These are phyloP conservation scores for Malassezia slooffiae DNA, from an alignment of 1,284 basidiomycete genomes.

Conservation along the genomic window DNA sequence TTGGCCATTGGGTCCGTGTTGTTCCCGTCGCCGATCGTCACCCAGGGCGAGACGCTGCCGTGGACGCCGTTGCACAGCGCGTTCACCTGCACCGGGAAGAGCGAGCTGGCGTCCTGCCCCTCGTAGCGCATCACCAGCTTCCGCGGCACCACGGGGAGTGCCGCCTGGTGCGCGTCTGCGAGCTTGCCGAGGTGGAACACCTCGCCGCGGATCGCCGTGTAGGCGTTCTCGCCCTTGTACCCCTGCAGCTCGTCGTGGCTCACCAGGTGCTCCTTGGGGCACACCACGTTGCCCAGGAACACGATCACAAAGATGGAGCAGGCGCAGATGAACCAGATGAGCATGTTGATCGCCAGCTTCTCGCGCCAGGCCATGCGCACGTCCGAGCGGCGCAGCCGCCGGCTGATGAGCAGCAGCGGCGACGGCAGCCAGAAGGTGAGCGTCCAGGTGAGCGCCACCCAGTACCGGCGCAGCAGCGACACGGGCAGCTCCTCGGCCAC, in stretches of 20 bases:
- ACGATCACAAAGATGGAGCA: constrained; percentile 87
- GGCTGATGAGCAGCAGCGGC: constrained; percentile 59
- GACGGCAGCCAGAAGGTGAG: constrained; percentile 84
- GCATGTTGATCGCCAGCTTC: constrained; percentile 78
- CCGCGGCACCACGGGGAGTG: constrained; percentile 63
- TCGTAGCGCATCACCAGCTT: constrained; percentile 74
- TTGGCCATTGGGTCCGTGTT: constrained; percentile 60
- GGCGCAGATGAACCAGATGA: constrained; percentile 88
- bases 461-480: constrained; percentile 64
- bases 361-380: constrained; percentile 94
- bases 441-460: constrained; percentile 80
- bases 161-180: constrained; percentile 52
- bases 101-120: constrained; percentile 60
- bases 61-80: constrained; percentile 79
- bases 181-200: constrained; percentile 63
- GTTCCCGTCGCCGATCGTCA: constrained; percentile 69
- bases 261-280: constrained; percentile 86
- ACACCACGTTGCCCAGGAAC: constrained; percentile 75
- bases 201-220: constrained; percentile 76
- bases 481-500: constrained; percentile 76
- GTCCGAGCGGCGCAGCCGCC: constrained; percentile 85
- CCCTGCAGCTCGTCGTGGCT: constrained; percentile 62
- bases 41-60: constrained; percentile 72
- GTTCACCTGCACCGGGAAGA: constrained; percentile 95
- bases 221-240: constrained; percentile 65